Evolutionary conservation across 169 alveolate genomes (phyloP), one percentile per base, ranked within the genome.

Genomic region (Toxoplasma gondii): DNA sequence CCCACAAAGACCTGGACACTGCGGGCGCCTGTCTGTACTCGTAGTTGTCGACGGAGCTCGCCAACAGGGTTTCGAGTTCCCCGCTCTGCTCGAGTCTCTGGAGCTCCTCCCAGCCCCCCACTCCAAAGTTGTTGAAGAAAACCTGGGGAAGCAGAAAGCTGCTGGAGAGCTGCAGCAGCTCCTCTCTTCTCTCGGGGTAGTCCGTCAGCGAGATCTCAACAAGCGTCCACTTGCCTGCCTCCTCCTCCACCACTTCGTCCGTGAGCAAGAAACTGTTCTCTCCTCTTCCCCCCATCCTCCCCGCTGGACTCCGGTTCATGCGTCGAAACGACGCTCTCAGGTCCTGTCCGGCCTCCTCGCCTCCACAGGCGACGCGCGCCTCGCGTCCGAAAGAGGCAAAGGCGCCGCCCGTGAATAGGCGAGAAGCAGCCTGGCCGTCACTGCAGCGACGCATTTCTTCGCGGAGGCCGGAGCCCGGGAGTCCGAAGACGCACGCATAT

Each of bases 171-270:
- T 82, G 90, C 53, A 82, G 58, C 1, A 43, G 67, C 29, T 82
- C 90, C 58, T 17, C 64, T 36, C 90, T 12, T 24, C 90, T 36
- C 90, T 82, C 90, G 38, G 90, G 90, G 38, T 82, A 82, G 38
- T 82, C 67, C 24, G 90, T 9, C 24, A 82, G 67, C 9, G 53
- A 41, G 67, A 82, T 43, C 34, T 82, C 90, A 9, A 82, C 90
- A 22, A 82, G 90, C 41, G 1, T 29, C 90, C 90, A 82, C 86
- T n/a, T 78, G 44, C 43, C 44, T n/a, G 86, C 39, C 44, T 78
- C 86, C 86, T 78, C 86, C 24, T 78, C 86, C 29, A 78, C 44
- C 58, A 49, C 58, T 49, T 49, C 12, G 58, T 12, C 12, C 58
- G 4, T 12, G 58, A 49, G 58, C 58, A 49, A 49, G 58, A 12